Evolutionary conservation across 352 stramenopile species (phyloP).

Genomic region (Pythium guiyangense): DNA sequence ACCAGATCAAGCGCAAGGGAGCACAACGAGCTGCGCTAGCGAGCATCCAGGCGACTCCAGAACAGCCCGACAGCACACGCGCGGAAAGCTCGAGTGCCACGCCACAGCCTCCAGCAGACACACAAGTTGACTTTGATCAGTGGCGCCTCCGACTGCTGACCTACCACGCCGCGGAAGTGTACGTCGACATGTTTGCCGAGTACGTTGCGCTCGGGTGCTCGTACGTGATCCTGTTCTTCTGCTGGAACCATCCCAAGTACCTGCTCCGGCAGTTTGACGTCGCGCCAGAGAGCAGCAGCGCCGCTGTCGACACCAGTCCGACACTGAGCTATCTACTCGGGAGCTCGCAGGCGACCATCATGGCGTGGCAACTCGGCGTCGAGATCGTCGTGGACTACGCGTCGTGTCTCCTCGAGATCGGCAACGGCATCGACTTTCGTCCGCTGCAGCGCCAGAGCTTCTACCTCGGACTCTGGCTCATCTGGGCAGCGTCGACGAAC

Average conservation of each 20-base stretch:
- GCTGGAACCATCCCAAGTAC: slow-evolving; percentile 3
- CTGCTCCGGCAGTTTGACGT: not conserved
- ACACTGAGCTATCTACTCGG: not conserved
- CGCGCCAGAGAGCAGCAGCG: not conserved
- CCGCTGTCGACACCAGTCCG: too few relatives aligned
- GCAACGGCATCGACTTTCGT: too few relatives aligned
- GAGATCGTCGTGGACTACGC: slow-evolving; percentile 21
- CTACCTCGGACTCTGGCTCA: not conserved
- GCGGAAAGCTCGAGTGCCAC: too few relatives aligned
- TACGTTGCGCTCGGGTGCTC: slow-evolving; percentile 27
- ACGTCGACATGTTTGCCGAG: slow-evolving; percentile 29
- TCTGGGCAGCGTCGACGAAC: not conserved
- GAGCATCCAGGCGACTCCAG: too few relatives aligned
- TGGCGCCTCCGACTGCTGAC: slow-evolving; percentile 18
- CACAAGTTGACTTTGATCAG: slow-evolving; percentile 3
- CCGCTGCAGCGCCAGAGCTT: slow-evolving; percentile 4
- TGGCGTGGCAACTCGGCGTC: slow-evolving; percentile 15
- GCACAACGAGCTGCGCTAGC: not conserved
- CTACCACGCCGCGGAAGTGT: slow-evolving; percentile 24
- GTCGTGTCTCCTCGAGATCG: slow-evolving; percentile 17
- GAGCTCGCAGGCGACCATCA: slow-evolving; percentile 6
- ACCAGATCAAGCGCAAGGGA: not conserved
- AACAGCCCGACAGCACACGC: too few relatives aligned
- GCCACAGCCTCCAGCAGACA: too few relatives aligned
- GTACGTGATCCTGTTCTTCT: too few relatives aligned